Conservation (phyloP, 495 filamentous ascomycete species). For the Xylaria palmicola region DNA sequence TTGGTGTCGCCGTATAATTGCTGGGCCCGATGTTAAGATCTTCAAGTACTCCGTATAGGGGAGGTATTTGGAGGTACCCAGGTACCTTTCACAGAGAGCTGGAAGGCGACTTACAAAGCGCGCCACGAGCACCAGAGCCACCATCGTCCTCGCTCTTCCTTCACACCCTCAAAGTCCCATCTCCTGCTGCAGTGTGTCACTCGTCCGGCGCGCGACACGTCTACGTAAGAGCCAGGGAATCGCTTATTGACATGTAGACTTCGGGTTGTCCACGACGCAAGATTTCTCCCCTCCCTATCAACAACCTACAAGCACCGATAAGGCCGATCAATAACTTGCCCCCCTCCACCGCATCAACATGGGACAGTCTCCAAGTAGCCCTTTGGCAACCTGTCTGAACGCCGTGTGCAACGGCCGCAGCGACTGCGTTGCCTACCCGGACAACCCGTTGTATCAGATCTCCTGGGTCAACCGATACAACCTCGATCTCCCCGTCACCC, state of each 20-base stretch:
- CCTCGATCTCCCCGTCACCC: slow-evolving; percentile 58
- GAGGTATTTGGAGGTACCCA: too few relatives aligned
- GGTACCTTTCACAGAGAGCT: background rate
- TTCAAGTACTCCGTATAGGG: too few relatives aligned
- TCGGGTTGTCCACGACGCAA: slow-evolving; percentile 1
- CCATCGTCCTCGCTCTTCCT: background rate
- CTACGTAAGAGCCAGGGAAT: background rate
- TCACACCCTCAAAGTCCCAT: background rate
- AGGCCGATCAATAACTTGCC: background rate
- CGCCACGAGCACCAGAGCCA: too few relatives aligned
- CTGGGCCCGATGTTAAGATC: background rate
- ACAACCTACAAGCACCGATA: background rate
- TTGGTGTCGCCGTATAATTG: background rate
- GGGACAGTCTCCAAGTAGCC: slow-evolving; percentile 28
- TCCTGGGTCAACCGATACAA: slow-evolving; percentile 60
- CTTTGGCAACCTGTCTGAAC: slow-evolving; percentile 40
- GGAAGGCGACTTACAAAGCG: background rate
- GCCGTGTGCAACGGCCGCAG: slow-evolving; percentile 39
- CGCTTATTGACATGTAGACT: background rate
- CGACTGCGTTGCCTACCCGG: slow-evolving; percentile 42
- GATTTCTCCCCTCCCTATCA: slow-evolving; percentile 5
- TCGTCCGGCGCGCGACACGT: background rate
- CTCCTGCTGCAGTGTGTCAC: background rate
- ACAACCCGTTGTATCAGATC: slow-evolving; percentile 38
- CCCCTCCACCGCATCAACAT: slow-evolving; percentile 14